A percentile compares a stretch with the other conserved stretches of the same genome.
phyloP scores from a whole-genome alignment of 2,329 filamentous ascomycete species.

The Beauveria rudraprayagi region DNA sequence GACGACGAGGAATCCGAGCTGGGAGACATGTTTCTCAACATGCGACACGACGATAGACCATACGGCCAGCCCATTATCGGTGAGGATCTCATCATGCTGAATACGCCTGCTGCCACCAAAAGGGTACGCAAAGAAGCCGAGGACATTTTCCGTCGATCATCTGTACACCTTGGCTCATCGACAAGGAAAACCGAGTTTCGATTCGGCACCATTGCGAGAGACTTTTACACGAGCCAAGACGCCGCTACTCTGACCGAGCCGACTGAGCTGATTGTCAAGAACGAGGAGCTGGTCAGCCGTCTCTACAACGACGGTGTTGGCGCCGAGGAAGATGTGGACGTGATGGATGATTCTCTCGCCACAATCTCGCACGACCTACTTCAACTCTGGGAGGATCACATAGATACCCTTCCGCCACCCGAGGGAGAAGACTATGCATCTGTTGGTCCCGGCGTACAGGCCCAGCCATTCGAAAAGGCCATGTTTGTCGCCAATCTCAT shows the following conservation, averaged over 20 bases:
- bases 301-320: conserved; percentile 57
- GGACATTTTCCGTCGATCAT: conserved; percentile 45
- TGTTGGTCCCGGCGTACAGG: conserved; percentile 56
- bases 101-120: conserved; percentile 46
- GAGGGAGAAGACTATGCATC: conserved; percentile 49
- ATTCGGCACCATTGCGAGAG: conserved; percentile 64
- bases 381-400: conserved; percentile 48
- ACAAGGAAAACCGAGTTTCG: conserved; percentile 49
- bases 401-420: conserved; percentile 38
- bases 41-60: conserved; percentile 34
- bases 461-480: conserved; percentile 64
- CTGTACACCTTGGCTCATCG: conserved; percentile 34
- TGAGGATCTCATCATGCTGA: conserved; percentile 46
- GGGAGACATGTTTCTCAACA: conserved; percentile 42
- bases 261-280: conserved; percentile 63
- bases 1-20: conserved; percentile 32
- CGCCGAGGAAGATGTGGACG: conserved; percentile 45
- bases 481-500: conserved; percentile 70
- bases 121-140: conserved; percentile 48
- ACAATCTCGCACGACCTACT: conserved; percentile 44
- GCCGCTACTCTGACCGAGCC: conserved; percentile 59
- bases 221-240: conserved; percentile 50
- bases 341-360: conserved; percentile 49
- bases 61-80: conserved; percentile 32
- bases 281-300: conserved; percentile 60